Percentiles rank a stretch among this genome's conserved stretches.
Evolutionary conservation across 1,139 yeast genomes (phyloP).

Genomic region (Saccharomyces hybrid): DNA sequence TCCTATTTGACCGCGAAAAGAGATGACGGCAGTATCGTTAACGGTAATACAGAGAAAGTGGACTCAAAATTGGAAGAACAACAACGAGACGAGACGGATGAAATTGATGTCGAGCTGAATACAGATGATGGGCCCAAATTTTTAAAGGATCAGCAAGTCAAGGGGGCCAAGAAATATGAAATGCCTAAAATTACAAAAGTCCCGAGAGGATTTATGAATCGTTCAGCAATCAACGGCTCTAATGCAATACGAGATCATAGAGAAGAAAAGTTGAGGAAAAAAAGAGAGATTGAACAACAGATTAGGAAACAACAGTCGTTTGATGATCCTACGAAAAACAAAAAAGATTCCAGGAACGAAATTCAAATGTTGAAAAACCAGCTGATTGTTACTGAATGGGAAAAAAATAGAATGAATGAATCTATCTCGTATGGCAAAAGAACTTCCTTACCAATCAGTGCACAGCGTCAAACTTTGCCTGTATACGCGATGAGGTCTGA

Average conservation of each 20-base stretch:
- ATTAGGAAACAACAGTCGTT: conserved; percentile 24
- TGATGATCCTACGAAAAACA: conserved; percentile 39
- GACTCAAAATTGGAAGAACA: background rate
- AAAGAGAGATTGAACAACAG: conserved; percentile 39
- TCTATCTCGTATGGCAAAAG: conserved; percentile 48
- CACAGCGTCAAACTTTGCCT: conserved; percentile 70
- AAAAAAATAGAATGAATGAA: conserved; percentile 36
- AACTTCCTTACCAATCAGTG: conserved; percentile 43
- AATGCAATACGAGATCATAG: conserved; percentile 56
- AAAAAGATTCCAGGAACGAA: conserved; percentile 9
- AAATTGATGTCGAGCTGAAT: conserved; percentile 65
- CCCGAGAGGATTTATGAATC: conserved; percentile 71
- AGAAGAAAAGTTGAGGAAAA: conserved; percentile 48
- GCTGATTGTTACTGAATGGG: conserved; percentile 43
- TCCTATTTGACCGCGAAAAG: conserved; percentile 14
- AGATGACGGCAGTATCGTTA: conserved; percentile 17
- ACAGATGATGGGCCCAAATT: conserved; percentile 62
- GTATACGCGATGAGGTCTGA: conserved; percentile 59
- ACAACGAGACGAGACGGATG: conserved; percentile 42
- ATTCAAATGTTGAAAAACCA: conserved; percentile 22
- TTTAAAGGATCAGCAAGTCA: conserved; percentile 42
- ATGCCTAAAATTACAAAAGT: conserved; percentile 55
- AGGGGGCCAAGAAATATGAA: conserved; percentile 39
- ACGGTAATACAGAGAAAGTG: background rate
- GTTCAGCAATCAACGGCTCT: conserved; percentile 77